phyloP scores from a whole-genome alignment of 2,329 filamentous ascomycete genomes.

The Ophiognomonia clavigignenti-juglandacearum region DNA sequence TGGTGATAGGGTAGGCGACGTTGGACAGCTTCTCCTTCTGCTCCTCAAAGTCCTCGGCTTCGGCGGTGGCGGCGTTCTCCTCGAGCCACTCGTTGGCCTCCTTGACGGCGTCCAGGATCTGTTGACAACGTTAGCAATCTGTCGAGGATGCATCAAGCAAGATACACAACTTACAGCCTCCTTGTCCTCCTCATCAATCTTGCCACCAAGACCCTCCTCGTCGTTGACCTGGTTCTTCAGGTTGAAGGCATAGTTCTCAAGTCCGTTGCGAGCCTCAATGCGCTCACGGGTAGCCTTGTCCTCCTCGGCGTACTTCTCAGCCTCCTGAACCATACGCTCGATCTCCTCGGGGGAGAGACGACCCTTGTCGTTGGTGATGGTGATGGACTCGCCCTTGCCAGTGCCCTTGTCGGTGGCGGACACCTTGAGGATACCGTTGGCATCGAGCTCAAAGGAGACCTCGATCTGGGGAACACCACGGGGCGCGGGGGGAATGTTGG shows the following conservation, averaged over 20 bases:
- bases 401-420: conserved; percentile 96
- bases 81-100: conserved; percentile 96
- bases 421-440: conserved; percentile 97
- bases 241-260: conserved; percentile 99
- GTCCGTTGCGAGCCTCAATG: conserved; percentile 91
- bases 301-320: conserved; percentile 98
- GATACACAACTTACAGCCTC: conserved; percentile 63
- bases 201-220: conserved; percentile 91
- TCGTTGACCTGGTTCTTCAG: conserved; percentile 99
- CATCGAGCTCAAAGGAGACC: conserved; percentile 95
- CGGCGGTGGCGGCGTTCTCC: conserved; percentile 82
- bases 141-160: not conserved
- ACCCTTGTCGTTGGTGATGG: conserved; percentile 99
- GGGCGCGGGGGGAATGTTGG: conserved; percentile 88
- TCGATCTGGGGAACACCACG: conserved; percentile 98
- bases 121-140: conserved; percentile 28
- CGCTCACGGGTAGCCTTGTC: conserved; percentile 97
- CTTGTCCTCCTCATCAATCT: conserved; percentile 99
- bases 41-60: conserved; percentile 95
- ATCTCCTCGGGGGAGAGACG: conserved; percentile 95
- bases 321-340: conserved; percentile 97
- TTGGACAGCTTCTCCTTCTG: conserved; percentile 98
- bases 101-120: conserved; percentile 93
- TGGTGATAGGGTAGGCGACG: conserved; percentile 97
- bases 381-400: conserved; percentile 95